Conservation (phyloP, 106 monocot genomes). For the Cymbidium sinense region DNA sequence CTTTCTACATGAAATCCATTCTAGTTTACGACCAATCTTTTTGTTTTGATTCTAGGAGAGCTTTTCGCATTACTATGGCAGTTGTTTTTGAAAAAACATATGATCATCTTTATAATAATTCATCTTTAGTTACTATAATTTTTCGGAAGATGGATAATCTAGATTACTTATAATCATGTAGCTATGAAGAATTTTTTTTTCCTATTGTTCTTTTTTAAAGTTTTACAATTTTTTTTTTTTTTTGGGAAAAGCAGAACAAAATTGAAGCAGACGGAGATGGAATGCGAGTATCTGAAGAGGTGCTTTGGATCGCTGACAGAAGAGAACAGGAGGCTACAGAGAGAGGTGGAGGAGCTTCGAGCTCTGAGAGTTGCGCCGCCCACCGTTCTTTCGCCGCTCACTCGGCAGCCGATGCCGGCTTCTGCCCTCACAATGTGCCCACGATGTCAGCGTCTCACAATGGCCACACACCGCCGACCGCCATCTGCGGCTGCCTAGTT, state of each 20-base stretch:
- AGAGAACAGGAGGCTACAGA: constrained; percentile 80
- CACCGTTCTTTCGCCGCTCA: constrained; percentile 69
- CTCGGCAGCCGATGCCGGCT: constrained; percentile 55
- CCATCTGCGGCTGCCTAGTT: not conserved
- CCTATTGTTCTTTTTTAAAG: no score
- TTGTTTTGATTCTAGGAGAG: no score
- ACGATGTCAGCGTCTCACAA: constrained; percentile 64
- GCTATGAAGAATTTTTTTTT: no score
- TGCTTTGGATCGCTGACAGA: constrained; percentile 79
- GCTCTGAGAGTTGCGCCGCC: constrained; percentile 73
- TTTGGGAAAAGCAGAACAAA: constrained; percentile 50
- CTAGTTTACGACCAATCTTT: no score
- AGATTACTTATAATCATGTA: no score
- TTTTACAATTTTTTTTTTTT: no score
- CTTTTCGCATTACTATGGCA: no score
- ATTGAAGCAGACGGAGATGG: constrained; percentile 97
- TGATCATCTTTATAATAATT: no score
- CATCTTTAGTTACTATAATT: no score
- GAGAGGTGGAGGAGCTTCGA: constrained; percentile 87
- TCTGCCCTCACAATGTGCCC: constrained; percentile 89
- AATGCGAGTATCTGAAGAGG: constrained; percentile 84
- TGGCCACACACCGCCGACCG: constrained; percentile 9
- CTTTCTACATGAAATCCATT: no score
- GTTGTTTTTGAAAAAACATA: no score
- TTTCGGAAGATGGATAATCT: no score